Evolutionary conservation across 164 flowering plant genomes (phyloP).

Genomic region (Stephania cephalantha): DNA sequence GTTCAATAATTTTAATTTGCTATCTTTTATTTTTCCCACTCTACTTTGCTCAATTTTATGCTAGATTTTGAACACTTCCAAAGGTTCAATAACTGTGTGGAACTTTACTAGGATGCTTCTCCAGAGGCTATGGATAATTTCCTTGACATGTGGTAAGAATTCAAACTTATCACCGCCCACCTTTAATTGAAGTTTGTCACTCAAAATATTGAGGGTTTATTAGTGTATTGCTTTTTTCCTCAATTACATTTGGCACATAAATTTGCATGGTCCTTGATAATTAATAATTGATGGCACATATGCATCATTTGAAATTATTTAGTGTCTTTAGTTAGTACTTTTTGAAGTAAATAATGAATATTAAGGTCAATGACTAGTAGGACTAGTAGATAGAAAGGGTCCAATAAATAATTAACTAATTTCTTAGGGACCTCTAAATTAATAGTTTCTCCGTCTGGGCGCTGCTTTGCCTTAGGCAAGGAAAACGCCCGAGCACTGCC

Average conservation of each 20-base stretch:
- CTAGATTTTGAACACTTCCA: constrained; percentile 65
- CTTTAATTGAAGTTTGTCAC: background rate
- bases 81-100: constrained; percentile 68
- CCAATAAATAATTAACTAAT: too few species aligned
- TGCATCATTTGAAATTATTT: too few species aligned
- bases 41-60: background rate
- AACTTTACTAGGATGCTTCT: constrained; percentile 77
- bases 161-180: constrained; percentile 1
- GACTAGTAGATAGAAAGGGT: too few species aligned
- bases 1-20: background rate
- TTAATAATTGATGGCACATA: too few species aligned
- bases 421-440: too few species aligned
- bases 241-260: background rate
- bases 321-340: too few species aligned
- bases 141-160: constrained; percentile 61
- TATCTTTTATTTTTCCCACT: background rate
- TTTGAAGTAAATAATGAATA: too few species aligned
- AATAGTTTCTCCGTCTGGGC: too few species aligned
- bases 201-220: background rate
- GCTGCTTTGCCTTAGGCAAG: too few species aligned
- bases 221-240: background rate
- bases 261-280: background rate
- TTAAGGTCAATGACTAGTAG: too few species aligned
- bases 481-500: too few species aligned
- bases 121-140: constrained; percentile 79